Conservation (phyloP, 1,284 basidiomycete species). For the Leccinum colubrinum region DNA sequence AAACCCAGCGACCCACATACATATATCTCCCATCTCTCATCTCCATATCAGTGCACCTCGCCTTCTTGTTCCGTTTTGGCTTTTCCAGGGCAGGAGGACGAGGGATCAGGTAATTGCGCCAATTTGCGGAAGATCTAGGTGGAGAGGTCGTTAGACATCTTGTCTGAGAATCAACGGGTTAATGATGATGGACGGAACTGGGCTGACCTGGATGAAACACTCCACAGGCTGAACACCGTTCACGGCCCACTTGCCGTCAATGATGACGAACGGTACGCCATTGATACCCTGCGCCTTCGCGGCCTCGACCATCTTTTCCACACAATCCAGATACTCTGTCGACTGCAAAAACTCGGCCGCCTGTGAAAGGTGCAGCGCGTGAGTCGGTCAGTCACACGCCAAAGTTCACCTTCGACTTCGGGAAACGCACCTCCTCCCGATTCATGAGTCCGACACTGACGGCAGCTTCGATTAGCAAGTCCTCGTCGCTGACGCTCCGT, state of each 20-base stretch:
- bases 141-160: not conserved
- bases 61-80: not conserved
- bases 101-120: slow-evolving; percentile 17
- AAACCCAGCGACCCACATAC: not conserved
- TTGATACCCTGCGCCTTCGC: slow-evolving; percentile 68
- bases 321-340: slow-evolving; percentile 62
- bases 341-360: slow-evolving; percentile 60
- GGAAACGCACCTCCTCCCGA: slow-evolving; percentile 51
- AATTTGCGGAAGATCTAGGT: slow-evolving; percentile 32
- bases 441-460: slow-evolving; percentile 55
- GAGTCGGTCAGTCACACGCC: not conserved
- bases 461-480: slow-evolving; percentile 61
- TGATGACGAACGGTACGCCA: slow-evolving; percentile 78
- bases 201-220: slow-evolving; percentile 63
- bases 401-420: not conserved
- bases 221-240: slow-evolving; percentile 73
- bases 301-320: slow-evolving; percentile 60
- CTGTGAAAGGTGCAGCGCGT: slow-evolving; percentile 27
- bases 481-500: slow-evolving; percentile 58
- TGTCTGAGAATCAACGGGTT: not conserved
- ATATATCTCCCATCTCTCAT: not conserved
- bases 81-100: not conserved
- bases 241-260: slow-evolving; percentile 77
- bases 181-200: not conserved
- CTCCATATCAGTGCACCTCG: slow-evolving; percentile 1